Conservation (phyloP, 331 rosid species). For the Spiraea crenata region DNA sequence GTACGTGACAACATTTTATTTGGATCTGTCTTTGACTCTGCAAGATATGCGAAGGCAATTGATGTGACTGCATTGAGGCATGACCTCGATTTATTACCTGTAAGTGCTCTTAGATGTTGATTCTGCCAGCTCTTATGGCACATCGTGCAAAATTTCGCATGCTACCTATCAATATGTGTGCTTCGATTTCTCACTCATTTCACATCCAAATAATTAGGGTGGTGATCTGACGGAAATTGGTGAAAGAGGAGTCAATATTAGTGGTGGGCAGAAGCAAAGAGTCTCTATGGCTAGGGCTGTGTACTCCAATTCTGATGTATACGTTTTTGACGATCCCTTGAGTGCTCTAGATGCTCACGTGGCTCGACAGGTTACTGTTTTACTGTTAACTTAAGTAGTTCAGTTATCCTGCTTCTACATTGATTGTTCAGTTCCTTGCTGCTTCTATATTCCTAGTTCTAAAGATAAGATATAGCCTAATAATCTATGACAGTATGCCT, state of each 20-base stretch:
- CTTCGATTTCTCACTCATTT: constrained; percentile 16
- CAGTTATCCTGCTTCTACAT: not conserved
- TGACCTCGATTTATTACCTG: constrained; percentile 47
- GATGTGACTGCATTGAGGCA: constrained; percentile 47
- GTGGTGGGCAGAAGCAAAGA: constrained; percentile 46
- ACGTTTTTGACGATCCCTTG: constrained; percentile 38
- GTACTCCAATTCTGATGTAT: constrained; percentile 38
- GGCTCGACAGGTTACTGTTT: constrained; percentile 37
- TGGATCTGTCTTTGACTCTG: constrained; percentile 40
- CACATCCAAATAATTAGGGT: constrained; percentile 32
- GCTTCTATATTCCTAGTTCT: not conserved
- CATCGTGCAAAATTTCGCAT: not conserved
- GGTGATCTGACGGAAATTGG: constrained; percentile 56
- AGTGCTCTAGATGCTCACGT: constrained; percentile 45
- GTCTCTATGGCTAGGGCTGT: constrained; percentile 43
- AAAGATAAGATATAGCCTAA: not conserved
- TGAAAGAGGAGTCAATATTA: constrained; percentile 44
- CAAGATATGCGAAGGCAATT: constrained; percentile 41
- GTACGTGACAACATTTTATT: constrained; percentile 54
- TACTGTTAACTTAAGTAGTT: not conserved
- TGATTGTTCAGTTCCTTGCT: not conserved
- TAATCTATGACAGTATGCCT: not conserved
- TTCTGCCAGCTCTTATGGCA: constrained; percentile 5
- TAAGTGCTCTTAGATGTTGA: constrained; percentile 26
- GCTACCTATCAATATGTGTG: not conserved